Evolutionary conservation across 2,329 filamentous ascomycete species (phyloP).

Genomic region (Monosporascus sp.): DNA sequence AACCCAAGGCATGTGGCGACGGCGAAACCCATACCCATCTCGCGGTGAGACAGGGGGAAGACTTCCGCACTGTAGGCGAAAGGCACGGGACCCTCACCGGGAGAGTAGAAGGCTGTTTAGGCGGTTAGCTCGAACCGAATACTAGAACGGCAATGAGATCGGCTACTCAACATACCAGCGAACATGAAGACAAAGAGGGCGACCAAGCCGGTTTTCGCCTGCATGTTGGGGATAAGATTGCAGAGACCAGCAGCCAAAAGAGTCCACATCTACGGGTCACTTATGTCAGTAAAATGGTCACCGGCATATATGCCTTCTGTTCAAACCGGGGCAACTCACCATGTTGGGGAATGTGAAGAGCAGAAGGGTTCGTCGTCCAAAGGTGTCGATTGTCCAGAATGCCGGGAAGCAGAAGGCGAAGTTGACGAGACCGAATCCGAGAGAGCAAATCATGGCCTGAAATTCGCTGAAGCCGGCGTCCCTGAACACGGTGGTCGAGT

Average conservation of each 20-base stretch:
- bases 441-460: conserved; percentile 56
- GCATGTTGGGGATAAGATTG: conserved; percentile 38
- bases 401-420: conserved; percentile 62
- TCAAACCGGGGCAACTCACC: conserved; percentile 18
- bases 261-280: conserved; percentile 45
- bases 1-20: conserved; percentile 61
- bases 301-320: not conserved
- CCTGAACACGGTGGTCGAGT: conserved; percentile 59
- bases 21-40: conserved; percentile 66
- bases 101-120: conserved; percentile 50
- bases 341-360: conserved; percentile 64
- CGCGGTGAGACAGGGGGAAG: conserved; percentile 64
- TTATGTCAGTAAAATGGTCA: not conserved
- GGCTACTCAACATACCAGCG: conserved; percentile 17
- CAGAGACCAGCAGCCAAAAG: conserved; percentile 59
- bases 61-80: conserved; percentile 67
- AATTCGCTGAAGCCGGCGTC: conserved; percentile 51
- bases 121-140: too few relatives aligned
- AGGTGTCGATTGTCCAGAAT: conserved; percentile 62
- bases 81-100: conserved; percentile 62
- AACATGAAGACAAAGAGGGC: conserved; percentile 58
- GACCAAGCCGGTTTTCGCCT: conserved; percentile 37
- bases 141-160: too few relatives aligned
- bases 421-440: conserved; percentile 61
- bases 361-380: conserved; percentile 56